These are phyloP conservation scores for Irpex sp. DNA, from an alignment of 1,284 basidiomycete species.

Conservation along the genomic window DNA sequence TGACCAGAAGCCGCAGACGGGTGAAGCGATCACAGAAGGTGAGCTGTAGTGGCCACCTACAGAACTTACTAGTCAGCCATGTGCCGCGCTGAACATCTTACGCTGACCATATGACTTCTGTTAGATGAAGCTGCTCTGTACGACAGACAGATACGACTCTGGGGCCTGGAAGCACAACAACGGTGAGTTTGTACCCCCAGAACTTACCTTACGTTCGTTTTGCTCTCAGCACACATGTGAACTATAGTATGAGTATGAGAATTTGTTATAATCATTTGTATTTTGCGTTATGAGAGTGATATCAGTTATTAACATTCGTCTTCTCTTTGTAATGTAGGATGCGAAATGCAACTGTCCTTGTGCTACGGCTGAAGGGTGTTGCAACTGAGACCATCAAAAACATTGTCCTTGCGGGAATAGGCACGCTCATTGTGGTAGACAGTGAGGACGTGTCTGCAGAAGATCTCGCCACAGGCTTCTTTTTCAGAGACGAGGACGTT, in stretches of 20 bases:
- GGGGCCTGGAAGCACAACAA: constrained; percentile 98
- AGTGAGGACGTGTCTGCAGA: constrained; percentile 59
- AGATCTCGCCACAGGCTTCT: constrained; percentile 91
- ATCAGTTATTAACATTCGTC: constrained; percentile 5
- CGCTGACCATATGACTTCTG: neutral
- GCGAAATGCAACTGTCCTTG: constrained; percentile 88
- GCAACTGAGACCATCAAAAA: constrained; percentile 99
- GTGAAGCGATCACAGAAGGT: constrained; percentile 36
- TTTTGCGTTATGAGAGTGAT: neutral
- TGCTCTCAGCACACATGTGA: neutral
- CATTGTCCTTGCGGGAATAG: constrained; percentile 77
- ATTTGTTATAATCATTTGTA: neutral
- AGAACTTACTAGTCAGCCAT: neutral
- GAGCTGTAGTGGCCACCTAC: constrained; percentile 2
- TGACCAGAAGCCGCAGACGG: neutral
- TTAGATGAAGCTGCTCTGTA: constrained; percentile 85
- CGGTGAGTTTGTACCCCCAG: constrained; percentile 45
- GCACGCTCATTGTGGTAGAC: constrained; percentile 69
- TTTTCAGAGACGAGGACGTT: constrained; percentile 91
- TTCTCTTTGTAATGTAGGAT: constrained; percentile 53
- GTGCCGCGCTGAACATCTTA: neutral
- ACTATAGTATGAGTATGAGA: neutral
- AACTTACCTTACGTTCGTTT: neutral
- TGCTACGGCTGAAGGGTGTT: constrained; percentile 79
- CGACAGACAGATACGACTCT: constrained; percentile 95